Evolutionary conservation across 306 rosid genomes (phyloP).

Genomic region (Sechiopsis laciniata): DNA sequence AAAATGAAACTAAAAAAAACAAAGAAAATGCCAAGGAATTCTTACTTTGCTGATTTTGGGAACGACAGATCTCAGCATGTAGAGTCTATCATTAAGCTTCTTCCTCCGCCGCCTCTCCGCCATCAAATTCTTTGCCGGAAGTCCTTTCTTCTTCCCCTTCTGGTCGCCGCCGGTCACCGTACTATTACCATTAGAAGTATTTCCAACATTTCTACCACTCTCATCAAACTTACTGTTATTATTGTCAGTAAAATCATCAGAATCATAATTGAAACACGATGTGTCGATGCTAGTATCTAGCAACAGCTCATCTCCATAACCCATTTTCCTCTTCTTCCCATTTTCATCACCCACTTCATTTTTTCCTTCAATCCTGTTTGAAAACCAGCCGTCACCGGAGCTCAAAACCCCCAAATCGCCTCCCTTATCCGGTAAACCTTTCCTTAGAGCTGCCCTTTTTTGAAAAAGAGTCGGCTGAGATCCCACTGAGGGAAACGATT

Average conservation of each 20-base stretch:
- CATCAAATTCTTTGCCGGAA: slow-evolving; percentile 95
- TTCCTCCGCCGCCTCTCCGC: slow-evolving; percentile 97
- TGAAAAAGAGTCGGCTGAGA: slow-evolving; percentile 74
- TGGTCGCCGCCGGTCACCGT: slow-evolving; percentile 51
- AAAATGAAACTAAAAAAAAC: neutral
- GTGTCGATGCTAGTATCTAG: slow-evolving; percentile 55
- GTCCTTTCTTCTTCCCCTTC: slow-evolving; percentile 89
- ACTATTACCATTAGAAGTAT: slow-evolving; percentile 44
- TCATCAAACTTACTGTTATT: slow-evolving; percentile 34
- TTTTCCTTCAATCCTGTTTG: slow-evolving; percentile 12
- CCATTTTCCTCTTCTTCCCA: slow-evolving; percentile 22
- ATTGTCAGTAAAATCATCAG: slow-evolving; percentile 58
- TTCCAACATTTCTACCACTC: slow-evolving; percentile 38
- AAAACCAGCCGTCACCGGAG: slow-evolving; percentile 14
- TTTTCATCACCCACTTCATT: slow-evolving; percentile 6
- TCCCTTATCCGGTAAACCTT: slow-evolving; percentile 32
- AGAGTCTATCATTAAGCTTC: slow-evolving; percentile 94
- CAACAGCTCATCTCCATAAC: slow-evolving; percentile 37
- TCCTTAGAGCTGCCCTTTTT: slow-evolving; percentile 55
- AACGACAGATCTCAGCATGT: slow-evolving; percentile 96
- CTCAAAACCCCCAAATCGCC: slow-evolving; percentile 41
- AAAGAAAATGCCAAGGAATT: neutral
- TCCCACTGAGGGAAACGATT: slow-evolving; percentile 42
- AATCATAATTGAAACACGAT: slow-evolving; percentile 69
- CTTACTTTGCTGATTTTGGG: slow-evolving; percentile 96